phyloP scores from a whole-genome alignment of 2,329 filamentous ascomycete genomes.

The Talaromyces sp. region DNA sequence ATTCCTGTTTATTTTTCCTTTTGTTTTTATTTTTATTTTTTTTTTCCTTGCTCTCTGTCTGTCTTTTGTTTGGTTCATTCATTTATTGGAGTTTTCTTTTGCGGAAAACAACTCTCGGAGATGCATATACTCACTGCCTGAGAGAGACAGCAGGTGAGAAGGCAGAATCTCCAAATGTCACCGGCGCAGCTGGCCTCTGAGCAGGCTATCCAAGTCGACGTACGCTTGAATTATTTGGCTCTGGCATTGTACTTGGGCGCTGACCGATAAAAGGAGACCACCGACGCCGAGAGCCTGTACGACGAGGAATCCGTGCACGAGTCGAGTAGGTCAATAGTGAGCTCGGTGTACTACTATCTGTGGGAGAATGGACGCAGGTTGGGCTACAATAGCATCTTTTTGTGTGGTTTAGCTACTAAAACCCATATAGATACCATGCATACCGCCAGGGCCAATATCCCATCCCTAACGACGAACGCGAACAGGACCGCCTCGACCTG shows the following conservation, averaged over 20 bases:
- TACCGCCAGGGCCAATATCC: conserved; percentile 23
- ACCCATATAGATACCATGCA: conserved; percentile 19
- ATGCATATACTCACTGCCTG: neutral
- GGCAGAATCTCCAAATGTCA: neutral
- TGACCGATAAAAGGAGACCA: neutral
- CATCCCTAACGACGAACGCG: conserved; percentile 27
- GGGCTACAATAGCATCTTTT: neutral
- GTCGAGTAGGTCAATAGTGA: conserved; percentile 26
- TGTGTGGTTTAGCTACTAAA: neutral
- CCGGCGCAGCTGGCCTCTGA: neutral
- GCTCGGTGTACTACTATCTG: conserved; percentile 18
- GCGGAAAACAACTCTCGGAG: neutral
- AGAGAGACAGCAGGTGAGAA: neutral
- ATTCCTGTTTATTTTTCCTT: neutral
- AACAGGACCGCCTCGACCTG: conserved; percentile 26
- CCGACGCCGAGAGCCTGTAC: neutral
- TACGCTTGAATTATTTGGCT: neutral
- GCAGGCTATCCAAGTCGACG: neutral
- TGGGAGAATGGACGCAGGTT: conserved; percentile 22
- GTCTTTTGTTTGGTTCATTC: neutral
- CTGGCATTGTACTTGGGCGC: neutral
- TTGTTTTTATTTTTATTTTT: neutral
- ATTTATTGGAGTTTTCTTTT: neutral
- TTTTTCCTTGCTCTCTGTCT: neutral
- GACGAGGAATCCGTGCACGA: conserved; percentile 17